Percentiles rank a stretch among this genome's conserved stretches.
Evolutionary conservation across 352 stramenopile species (phyloP).

Genomic region (Saprolegnia parasitica): DNA sequence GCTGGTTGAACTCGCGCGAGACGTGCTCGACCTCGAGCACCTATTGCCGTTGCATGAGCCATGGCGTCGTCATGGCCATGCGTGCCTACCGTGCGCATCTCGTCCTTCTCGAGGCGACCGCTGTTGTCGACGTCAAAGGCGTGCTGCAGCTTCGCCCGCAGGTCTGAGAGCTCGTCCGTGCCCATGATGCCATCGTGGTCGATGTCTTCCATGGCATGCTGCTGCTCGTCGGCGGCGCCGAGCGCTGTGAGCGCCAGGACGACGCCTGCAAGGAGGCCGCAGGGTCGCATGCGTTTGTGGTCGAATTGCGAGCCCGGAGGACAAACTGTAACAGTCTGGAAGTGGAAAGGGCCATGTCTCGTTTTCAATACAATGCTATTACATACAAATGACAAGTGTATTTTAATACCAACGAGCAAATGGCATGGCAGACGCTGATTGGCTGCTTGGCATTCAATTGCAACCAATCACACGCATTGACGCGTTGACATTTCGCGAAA

Average conservation of each 20-base stretch:
- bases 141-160: constrained; percentile 78
- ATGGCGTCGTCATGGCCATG: not conserved
- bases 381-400: too few species aligned
- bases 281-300: not conserved
- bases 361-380: too few species aligned
- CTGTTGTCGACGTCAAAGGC: constrained; percentile 75
- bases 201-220: constrained; percentile 54
- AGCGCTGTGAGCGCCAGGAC: not conserved
- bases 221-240: not conserved
- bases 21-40: constrained; percentile 60
- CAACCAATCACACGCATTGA: too few species aligned
- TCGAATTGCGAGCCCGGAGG: not conserved
- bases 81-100: constrained; percentile 50
- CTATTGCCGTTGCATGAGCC: constrained; percentile 28
- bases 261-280: not conserved
- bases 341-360: not conserved
- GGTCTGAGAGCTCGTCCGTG: constrained; percentile 64
- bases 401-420: too few species aligned
- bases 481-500: too few species aligned
- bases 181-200: constrained; percentile 73
- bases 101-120: constrained; percentile 61
- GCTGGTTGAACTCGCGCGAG: constrained; percentile 58
- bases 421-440: too few species aligned
- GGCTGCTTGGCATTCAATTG: too few species aligned
- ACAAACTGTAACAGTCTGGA: constrained; percentile 8